phyloP scores from a whole-genome alignment of 2,329 filamentous ascomycete species.

The Malbranchea cinnamomea region DNA sequence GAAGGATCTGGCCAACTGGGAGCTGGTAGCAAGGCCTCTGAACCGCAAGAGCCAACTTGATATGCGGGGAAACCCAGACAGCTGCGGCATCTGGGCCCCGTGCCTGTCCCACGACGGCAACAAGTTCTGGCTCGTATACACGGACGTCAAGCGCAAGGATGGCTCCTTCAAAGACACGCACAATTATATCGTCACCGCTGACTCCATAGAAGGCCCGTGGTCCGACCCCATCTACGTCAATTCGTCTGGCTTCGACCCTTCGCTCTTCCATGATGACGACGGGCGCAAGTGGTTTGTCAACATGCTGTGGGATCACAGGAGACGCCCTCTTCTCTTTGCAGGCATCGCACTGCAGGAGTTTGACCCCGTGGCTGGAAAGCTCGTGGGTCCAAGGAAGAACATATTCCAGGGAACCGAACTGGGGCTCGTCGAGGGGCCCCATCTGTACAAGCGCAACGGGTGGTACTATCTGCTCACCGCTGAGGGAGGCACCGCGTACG shows the following conservation, averaged over 20 bases:
- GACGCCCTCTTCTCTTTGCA: slow-evolving; percentile 35
- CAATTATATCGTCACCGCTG: slow-evolving; percentile 46
- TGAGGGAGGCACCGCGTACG: slow-evolving; percentile 38
- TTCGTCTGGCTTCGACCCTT: slow-evolving; percentile 39
- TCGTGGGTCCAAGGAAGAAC: slow-evolving; percentile 42
- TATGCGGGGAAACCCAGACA: slow-evolving; percentile 20
- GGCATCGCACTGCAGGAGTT: slow-evolving; percentile 47
- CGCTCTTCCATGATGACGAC: slow-evolving; percentile 37
- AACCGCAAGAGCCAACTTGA: slow-evolving; percentile 21
- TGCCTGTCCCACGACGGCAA: slow-evolving; percentile 30
- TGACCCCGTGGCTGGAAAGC: slow-evolving; percentile 32
- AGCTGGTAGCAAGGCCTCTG: slow-evolving; percentile 21
- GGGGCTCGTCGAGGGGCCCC: slow-evolving; percentile 38
- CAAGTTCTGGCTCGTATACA: slow-evolving; percentile 32
- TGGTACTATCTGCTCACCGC: slow-evolving; percentile 41
- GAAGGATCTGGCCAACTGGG: slow-evolving; percentile 30
- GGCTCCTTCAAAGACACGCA: slow-evolving; percentile 50
- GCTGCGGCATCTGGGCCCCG: slow-evolving; percentile 32
- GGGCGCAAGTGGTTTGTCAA: slow-evolving; percentile 43
- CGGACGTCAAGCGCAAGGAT: slow-evolving; percentile 45
- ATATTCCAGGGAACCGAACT: slow-evolving; percentile 37
- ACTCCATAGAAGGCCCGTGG: slow-evolving; percentile 26
- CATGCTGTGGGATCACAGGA: slow-evolving; percentile 42
- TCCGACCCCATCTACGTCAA: slow-evolving; percentile 34
- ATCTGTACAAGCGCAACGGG: slow-evolving; percentile 37